phyloP scores from a whole-genome alignment of 148 eudicot species.

The Drosera capensis region DNA sequence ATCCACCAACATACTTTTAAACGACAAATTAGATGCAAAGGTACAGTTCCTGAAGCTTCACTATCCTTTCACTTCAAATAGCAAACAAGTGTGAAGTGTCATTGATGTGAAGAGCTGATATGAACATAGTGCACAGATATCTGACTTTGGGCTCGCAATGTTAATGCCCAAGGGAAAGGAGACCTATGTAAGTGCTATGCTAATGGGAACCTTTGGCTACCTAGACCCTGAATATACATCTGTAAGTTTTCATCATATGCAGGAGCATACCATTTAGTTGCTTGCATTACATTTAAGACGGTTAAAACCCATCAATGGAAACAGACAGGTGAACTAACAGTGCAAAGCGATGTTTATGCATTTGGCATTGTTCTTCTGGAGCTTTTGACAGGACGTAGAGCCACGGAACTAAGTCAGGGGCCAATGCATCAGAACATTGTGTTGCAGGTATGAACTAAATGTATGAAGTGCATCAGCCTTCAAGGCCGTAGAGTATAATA shows the following conservation, averaged over 20 bases:
- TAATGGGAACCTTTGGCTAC: constrained; percentile 88
- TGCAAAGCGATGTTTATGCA: constrained; percentile 95
- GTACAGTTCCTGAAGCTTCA: constrained; percentile 15
- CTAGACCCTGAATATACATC: constrained; percentile 89
- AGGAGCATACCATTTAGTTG: too few species aligned
- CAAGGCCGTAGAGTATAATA: not conserved
- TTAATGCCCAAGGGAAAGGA: constrained; percentile 92
- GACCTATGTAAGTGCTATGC: constrained; percentile 60
- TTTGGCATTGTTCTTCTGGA: constrained; percentile 96
- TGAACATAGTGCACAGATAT: constrained; percentile 30
- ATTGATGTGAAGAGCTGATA: not conserved
- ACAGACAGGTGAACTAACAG: constrained; percentile 95
- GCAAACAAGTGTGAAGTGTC: not conserved
- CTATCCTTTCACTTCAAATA: not conserved
- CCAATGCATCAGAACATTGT: constrained; percentile 88
- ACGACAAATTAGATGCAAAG: constrained; percentile 73
- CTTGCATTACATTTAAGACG: too few species aligned
- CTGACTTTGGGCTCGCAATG: constrained; percentile 96
- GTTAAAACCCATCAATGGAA: constrained; percentile 11
- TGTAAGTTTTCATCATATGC: too few species aligned
- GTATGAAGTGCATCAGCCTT: not conserved
- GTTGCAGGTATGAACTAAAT: constrained; percentile 42
- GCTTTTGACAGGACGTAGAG: constrained; percentile 85
- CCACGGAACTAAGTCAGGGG: constrained; percentile 82
- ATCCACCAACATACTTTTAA: constrained; percentile 83